Conservation (phyloP, 2,329 filamentous ascomycete species). For the Hypoxylon sp. region DNA sequence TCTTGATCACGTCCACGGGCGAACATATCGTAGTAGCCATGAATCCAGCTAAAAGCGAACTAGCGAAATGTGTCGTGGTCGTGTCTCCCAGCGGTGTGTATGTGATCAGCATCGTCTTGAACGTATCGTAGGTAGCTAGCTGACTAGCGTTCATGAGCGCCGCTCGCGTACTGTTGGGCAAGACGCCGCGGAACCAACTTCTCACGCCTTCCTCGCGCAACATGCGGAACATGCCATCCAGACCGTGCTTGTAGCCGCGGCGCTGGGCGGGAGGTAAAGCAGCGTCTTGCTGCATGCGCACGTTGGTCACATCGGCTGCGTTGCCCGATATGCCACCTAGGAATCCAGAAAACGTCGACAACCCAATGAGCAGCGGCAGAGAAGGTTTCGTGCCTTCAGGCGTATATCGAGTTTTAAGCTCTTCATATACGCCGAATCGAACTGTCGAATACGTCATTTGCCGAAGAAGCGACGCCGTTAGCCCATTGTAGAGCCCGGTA, state of each 20-base stretch:
- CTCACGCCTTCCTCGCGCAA: conserved; percentile 83
- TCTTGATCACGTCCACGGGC: conserved; percentile 92
- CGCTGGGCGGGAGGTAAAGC: conserved; percentile 80
- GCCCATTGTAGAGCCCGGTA: conserved; percentile 88
- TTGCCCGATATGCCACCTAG: conserved; percentile 92
- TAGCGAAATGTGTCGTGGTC: conserved; percentile 82
- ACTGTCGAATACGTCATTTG: conserved; percentile 97
- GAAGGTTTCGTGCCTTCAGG: conserved; percentile 67
- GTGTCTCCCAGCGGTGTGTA: conserved; percentile 78
- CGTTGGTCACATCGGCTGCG: conserved; percentile 95
- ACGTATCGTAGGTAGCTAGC: conserved; percentile 86
- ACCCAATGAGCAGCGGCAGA: conserved; percentile 82
- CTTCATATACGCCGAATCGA: conserved; percentile 96
- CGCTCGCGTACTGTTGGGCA: conserved; percentile 85
- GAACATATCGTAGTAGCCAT: conserved; percentile 88
- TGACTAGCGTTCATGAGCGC: conserved; percentile 91
- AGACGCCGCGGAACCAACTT: conserved; percentile 86
- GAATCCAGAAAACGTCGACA: conserved; percentile 88
- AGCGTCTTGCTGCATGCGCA: conserved; percentile 96
- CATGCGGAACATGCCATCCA: conserved; percentile 91
- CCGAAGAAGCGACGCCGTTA: conserved; percentile 92
- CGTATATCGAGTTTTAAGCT: conserved; percentile 82
- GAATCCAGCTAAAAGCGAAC: conserved; percentile 83
- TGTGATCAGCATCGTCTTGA: conserved; percentile 78
- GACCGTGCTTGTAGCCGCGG: conserved; percentile 89